These are phyloP conservation scores for Phycomyces nitens DNA, from an alignment of 192 early-diverging fungal species.

Conservation along the genomic window DNA sequence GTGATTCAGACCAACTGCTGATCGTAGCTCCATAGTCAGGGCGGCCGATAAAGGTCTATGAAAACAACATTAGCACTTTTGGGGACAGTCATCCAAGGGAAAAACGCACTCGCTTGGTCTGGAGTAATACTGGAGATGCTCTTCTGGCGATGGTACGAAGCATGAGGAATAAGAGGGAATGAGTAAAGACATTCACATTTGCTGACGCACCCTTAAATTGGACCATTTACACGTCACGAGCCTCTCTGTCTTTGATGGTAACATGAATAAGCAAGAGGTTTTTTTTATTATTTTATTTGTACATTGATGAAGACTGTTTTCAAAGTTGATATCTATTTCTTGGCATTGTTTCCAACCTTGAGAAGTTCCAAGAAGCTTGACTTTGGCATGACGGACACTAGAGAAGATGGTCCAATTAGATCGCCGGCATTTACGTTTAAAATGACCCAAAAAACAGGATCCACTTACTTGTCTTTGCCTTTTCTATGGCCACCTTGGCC, in stretches of 20 bases:
- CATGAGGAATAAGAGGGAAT: not conserved
- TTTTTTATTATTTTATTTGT: not conserved
- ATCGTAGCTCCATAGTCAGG: not conserved
- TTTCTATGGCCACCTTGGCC: constrained; percentile 39
- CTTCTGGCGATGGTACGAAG: not conserved
- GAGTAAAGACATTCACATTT: not conserved
- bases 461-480: constrained; percentile 38
- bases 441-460: not conserved
- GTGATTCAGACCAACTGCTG: constrained; percentile 27
- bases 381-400: constrained; percentile 64
- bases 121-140: not conserved
- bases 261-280: too few species aligned
- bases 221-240: too few species aligned
- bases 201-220: not conserved
- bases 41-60: not conserved
- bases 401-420: too few species aligned
- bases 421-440: too few species aligned
- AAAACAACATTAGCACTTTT: not conserved
- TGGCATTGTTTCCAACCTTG: constrained; percentile 47
- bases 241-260: too few species aligned
- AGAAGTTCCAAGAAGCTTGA: constrained; percentile 70
- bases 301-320: not conserved
- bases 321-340: not conserved
- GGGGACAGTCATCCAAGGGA: not conserved
- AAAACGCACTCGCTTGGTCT: not conserved